Conservation (phyloP, 2,329 filamentous ascomycete genomes). For the Atkinsonella texensis region DNA sequence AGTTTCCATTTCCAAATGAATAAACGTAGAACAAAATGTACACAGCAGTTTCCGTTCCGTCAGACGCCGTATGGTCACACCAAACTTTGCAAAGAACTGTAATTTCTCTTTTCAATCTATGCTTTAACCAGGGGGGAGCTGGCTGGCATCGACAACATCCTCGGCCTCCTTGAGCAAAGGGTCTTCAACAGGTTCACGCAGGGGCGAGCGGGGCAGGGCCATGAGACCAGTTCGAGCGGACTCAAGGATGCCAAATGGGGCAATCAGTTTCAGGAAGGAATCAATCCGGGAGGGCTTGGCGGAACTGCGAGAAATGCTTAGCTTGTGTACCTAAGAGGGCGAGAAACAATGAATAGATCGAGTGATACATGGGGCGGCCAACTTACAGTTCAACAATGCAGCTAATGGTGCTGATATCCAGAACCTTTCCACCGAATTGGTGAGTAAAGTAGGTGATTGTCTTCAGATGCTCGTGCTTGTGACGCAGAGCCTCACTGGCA, state of each 20-base stretch:
- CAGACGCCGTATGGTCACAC: constrained; percentile 9
- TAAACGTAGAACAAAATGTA: constrained; percentile 9
- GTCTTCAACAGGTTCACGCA: constrained; percentile 63
- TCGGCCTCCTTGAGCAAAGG: constrained; percentile 70
- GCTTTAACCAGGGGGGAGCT: constrained; percentile 74
- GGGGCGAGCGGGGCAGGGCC: constrained; percentile 86
- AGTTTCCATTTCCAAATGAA: constrained; percentile 7
- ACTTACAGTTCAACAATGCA: constrained; percentile 95
- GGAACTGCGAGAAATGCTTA: constrained; percentile 39
- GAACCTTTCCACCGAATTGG: constrained; percentile 93
- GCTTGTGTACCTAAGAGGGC: not conserved
- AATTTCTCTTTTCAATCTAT: not conserved
- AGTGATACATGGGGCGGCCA: too few relatives aligned
- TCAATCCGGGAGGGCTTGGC: constrained; percentile 91
- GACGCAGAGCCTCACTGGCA: constrained; percentile 75
- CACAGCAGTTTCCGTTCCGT: constrained; percentile 5
- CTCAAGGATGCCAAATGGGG: constrained; percentile 91
- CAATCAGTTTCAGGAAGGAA: constrained; percentile 92
- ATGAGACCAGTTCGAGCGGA: constrained; percentile 92
- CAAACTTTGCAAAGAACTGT: not conserved
- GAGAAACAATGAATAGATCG: too few relatives aligned
- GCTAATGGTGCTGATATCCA: constrained; percentile 97
- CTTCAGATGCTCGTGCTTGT: constrained; percentile 96
- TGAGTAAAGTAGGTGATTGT: constrained; percentile 94
- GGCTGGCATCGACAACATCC: constrained; percentile 88